Evolutionary conservation across 805 yeast species (phyloP), one percentile per base, ranked within the genome.

Genomic region (Saccharomycopsis amapae): DNA sequence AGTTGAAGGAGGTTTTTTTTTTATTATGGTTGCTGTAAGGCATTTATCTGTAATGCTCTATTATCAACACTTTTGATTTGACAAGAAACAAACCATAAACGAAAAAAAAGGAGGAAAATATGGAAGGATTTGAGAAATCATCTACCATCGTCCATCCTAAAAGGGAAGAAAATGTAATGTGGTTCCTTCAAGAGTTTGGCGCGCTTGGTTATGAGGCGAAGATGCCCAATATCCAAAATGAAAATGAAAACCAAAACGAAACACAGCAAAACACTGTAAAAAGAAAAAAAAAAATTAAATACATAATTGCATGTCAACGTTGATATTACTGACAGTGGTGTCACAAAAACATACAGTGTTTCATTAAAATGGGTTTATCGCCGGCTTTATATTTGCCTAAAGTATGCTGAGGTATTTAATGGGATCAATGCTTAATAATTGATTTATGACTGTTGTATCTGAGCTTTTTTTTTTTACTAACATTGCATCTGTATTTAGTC

Each of bases 401-500:
- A 19, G 41, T 38, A 24, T 13, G 41, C 24, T 18, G 7, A 9
- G 7, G 12, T 26, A 9, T 26, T 9, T 9, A 26, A 26, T 9
- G 30, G 30, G 12, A 26, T 12, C 7, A 26, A 34, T 15, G 18
- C 15, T 34, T 12, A 34, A 17, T 34, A 34, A 28, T n/a, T 28
- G n/a, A n/a, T n/a, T n/a, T n/a, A n/a, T n/a, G n/a, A n/a, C 32
- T 28, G 36, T n/a, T 33, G 20, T 20, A 9, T 18, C 39, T 36
- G 13, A 36, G 24, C n/a, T n/a, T n/a, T n/a, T n/a, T n/a, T n/a
- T n/a, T n/a, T 10, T 28, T 28, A 28, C n/a, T 28, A 7, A n/a
- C 12, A 12, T 33, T 33, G 17, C 15, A n/a, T 33, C 33, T 9
- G 12, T n/a, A n/a, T n/a, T n/a, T n/a, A 77, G 78, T 73, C 71